Conservation (phyloP, 805 yeast species). For the Kodamaea jinghongensis region DNA sequence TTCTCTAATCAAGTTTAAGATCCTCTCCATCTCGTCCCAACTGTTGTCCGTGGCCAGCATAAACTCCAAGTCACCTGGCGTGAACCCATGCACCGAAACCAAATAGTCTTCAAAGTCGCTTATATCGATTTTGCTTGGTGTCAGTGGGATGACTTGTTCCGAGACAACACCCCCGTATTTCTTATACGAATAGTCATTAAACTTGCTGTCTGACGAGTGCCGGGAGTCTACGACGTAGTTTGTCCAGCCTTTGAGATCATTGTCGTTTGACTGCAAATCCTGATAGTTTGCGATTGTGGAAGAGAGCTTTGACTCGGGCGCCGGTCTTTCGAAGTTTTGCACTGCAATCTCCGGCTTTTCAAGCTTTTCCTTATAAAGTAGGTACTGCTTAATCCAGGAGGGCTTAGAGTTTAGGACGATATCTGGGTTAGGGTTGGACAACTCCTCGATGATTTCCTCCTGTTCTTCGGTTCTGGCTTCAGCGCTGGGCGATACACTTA, state of each 20-base stretch:
- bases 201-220: background rate
- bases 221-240: slow-evolving; percentile 16
- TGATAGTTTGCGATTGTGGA: slow-evolving; percentile 25
- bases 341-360: slow-evolving; percentile 10
- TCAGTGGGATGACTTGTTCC: slow-evolving; percentile 7
- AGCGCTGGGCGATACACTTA: background rate
- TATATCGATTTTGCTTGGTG: slow-evolving; percentile 18
- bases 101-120: slow-evolving; percentile 31
- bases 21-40: slow-evolving; percentile 36
- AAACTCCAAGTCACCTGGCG: slow-evolving; percentile 24
- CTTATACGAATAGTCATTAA: slow-evolving; percentile 17
- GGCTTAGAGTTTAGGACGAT: slow-evolving; percentile 13
- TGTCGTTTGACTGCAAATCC: slow-evolving; percentile 20
- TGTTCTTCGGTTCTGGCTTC: background rate
- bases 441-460: background rate
- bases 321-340: slow-evolving; percentile 6
- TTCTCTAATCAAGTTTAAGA: slow-evolving; percentile 30
- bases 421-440: background rate
- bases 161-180: slow-evolving; percentile 12
- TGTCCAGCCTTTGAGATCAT: slow-evolving; percentile 27
- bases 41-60: slow-evolving; percentile 33
- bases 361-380: slow-evolving; percentile 13
- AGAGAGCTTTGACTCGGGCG: slow-evolving; percentile 2
- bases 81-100: slow-evolving; percentile 28
- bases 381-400: slow-evolving; percentile 26